Evolutionary conservation across 129 eudicot species (phyloP).

Genomic region (Logfia minima): DNA sequence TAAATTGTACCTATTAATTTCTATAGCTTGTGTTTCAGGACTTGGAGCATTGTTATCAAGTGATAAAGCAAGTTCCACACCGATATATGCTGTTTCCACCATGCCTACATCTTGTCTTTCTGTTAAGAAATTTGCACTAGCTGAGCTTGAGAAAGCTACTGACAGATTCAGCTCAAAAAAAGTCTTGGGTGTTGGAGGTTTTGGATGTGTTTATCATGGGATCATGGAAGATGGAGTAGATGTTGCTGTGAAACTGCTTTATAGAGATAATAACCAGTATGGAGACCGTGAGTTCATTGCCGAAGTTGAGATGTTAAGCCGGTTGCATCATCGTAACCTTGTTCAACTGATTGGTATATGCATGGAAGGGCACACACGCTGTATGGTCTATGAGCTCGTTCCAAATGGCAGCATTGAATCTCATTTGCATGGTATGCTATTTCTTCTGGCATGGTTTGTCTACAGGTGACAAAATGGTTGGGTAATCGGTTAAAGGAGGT

Average conservation of each 20-base stretch:
- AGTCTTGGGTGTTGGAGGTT: constrained; percentile 23
- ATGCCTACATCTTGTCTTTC: constrained; percentile 70
- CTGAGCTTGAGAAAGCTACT: constrained; percentile 41
- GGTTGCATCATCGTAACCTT: constrained; percentile 49
- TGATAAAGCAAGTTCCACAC: constrained; percentile 56
- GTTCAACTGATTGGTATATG: constrained; percentile 22
- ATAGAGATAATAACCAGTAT: constrained; percentile 19
- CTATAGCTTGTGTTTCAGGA: constrained; percentile 45
- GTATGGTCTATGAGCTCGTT: constrained; percentile 54
- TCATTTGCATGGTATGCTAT: constrained; percentile 74
- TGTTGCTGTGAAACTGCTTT: constrained; percentile 18
- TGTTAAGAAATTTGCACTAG: constrained; percentile 67
- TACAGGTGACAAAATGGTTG: neutral
- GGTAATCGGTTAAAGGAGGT: neutral
- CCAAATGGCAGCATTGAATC: constrained; percentile 86
- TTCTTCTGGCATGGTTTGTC: neutral
- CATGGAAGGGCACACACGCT: constrained; percentile 1
- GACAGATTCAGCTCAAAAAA: constrained; percentile 31
- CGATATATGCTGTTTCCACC: constrained; percentile 52
- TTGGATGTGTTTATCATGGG: constrained; percentile 21
- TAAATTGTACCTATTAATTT: neutral
- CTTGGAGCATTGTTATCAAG: constrained; percentile 61
- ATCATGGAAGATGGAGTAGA: constrained; percentile 13
- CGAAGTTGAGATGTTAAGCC: constrained; percentile 41
- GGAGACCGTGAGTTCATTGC: constrained; percentile 16